phyloP scores from a whole-genome alignment of 2,329 filamentous ascomycete genomes.

The Beauveria scarabaeidicola region DNA sequence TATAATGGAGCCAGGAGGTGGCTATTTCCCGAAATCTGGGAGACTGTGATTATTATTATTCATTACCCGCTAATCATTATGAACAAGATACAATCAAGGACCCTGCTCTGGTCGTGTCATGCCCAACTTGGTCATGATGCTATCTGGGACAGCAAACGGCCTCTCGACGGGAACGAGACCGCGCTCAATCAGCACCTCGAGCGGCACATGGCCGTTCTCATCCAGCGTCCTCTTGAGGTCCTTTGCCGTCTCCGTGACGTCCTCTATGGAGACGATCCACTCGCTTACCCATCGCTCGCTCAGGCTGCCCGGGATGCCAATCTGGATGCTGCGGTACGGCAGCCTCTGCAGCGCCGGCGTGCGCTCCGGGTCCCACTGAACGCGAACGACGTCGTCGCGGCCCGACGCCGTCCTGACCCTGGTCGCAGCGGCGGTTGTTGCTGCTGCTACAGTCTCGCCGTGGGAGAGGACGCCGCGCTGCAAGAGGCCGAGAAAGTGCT shows the following conservation, averaged over 20 bases:
- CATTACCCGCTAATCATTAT: too few relatives aligned
- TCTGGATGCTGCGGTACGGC: conserved; percentile 49
- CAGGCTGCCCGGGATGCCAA: conserved; percentile 44
- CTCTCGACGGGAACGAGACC: conserved; percentile 37
- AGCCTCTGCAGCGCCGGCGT: conserved; percentile 35
- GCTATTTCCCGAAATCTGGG: too few relatives aligned
- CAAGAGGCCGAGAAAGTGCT: conserved; percentile 41
- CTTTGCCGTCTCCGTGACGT: conserved; percentile 47
- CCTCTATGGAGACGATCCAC: conserved; percentile 46
- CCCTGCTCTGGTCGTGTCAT: conserved; percentile 19
- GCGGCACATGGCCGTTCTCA: conserved; percentile 25
- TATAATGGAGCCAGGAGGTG: neutral
- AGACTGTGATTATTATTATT: too few relatives aligned
- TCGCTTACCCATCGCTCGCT: conserved; percentile 38
- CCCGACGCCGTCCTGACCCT: conserved; percentile 15
- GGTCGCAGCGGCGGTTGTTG: neutral
- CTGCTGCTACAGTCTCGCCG: neutral
- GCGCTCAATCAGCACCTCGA: conserved; percentile 27
- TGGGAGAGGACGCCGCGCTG: conserved; percentile 24
- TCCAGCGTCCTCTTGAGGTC: conserved; percentile 39
- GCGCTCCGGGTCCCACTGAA: conserved; percentile 59
- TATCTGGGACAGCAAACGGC: conserved; percentile 32
- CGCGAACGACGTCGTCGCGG: conserved; percentile 32
- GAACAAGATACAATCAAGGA: neutral
- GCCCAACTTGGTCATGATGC: conserved; percentile 23